A percentile compares a stretch with the other conserved stretches of the same genome.
phyloP scores from a whole-genome alignment of 2,329 filamentous ascomycete genomes.

The Claviceps spartinae region DNA sequence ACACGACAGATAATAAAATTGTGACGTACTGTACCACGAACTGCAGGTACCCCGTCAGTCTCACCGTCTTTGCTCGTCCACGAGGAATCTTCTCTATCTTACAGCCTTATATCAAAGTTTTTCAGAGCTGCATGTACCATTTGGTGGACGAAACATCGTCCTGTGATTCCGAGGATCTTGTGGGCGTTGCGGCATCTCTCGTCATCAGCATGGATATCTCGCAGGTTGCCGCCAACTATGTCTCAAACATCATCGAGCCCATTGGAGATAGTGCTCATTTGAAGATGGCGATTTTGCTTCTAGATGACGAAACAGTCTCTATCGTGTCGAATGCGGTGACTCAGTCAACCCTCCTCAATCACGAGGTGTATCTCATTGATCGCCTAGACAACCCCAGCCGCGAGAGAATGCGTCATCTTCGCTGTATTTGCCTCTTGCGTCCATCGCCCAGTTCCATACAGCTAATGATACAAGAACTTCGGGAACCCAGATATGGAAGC shows the following conservation, averaged over 20 bases:
- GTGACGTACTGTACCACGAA: neutral
- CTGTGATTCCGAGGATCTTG: neutral
- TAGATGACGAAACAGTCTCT: conserved; percentile 86
- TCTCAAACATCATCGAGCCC: conserved; percentile 81
- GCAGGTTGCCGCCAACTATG: conserved; percentile 83
- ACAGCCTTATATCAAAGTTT: neutral
- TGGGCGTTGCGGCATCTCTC: neutral
- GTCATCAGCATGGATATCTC: conserved; percentile 67
- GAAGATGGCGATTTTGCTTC: conserved; percentile 96
- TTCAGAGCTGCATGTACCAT: neutral
- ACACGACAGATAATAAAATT: neutral
- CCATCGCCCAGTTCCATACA: conserved; percentile 90
- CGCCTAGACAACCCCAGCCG: conserved; percentile 78
- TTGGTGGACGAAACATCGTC: neutral
- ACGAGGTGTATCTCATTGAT: conserved; percentile 97
- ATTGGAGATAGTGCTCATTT: conserved; percentile 59
- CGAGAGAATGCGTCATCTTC: conserved; percentile 95
- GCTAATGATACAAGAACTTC: conserved; percentile 82
- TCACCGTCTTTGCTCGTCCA: neutral
- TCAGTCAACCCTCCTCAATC: conserved; percentile 84
- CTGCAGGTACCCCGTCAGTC: neutral
- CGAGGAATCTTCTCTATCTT: too few relatives aligned
- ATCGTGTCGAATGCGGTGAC: conserved; percentile 93
- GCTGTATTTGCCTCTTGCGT: conserved; percentile 84
- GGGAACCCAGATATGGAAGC: conserved; percentile 94